Evolutionary conservation across 441 rosid genomes (phyloP).

Genomic region (Melianthus villosus): DNA sequence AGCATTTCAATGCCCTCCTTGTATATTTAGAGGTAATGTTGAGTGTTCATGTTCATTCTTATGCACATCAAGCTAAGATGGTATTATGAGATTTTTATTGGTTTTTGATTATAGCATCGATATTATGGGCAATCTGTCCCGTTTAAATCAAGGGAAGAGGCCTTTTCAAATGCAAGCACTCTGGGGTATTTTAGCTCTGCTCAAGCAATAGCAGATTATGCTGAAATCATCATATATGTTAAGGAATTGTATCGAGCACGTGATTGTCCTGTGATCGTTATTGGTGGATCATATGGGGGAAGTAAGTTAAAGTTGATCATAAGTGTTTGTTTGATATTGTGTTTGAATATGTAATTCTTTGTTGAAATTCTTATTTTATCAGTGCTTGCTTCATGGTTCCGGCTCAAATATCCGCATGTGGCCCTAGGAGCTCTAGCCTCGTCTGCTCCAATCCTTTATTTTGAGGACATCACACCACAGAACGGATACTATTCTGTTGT

Average conservation of each 20-base stretch:
- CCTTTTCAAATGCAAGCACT: conserved; percentile 12
- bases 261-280: conserved; percentile 17
- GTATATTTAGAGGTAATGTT: conserved; percentile 18
- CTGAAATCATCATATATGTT: conserved; percentile 15
- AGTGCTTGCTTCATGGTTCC: conserved; percentile 56
- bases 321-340: background rate
- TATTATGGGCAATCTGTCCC: conserved; percentile 29
- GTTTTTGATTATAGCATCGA: conserved; percentile 20
- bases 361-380: background rate
- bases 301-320: conserved; percentile 8
- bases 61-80: background rate
- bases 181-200: conserved; percentile 24
- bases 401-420: conserved; percentile 44
- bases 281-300: conserved; percentile 35
- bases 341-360: no score
- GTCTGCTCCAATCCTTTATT: conserved; percentile 47
- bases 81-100: background rate
- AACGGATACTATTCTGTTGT: conserved; percentile 27
- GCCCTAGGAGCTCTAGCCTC: conserved; percentile 53
- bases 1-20: conserved; percentile 18
- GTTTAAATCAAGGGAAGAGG: conserved; percentile 15
- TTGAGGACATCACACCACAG: conserved; percentile 27
- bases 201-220: conserved; percentile 34
- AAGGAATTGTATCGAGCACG: conserved; percentile 11
- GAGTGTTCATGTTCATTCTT: background rate